These are phyloP conservation scores for Talaromyces sp. DNA, from an alignment of 2,329 filamentous ascomycete species.

Conservation along the genomic window DNA sequence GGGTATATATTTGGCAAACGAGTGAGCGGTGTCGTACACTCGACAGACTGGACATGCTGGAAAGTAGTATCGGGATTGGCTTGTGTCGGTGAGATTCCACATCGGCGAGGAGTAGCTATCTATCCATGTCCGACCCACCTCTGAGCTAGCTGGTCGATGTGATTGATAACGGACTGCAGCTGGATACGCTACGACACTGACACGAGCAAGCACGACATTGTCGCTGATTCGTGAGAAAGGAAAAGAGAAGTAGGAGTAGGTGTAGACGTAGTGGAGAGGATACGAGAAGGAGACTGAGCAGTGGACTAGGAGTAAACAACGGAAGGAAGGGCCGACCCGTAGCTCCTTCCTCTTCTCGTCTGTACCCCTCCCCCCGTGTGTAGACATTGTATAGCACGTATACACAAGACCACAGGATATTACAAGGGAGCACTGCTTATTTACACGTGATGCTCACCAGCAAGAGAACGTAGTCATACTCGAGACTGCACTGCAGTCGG, in stretches of 20 bases:
- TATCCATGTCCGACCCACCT: slow-evolving; percentile 12
- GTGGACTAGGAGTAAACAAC: not conserved
- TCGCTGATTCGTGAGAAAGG: not conserved
- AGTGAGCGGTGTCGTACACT: slow-evolving; percentile 1
- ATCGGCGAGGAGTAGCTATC: slow-evolving; percentile 2
- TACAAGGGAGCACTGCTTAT: not conserved
- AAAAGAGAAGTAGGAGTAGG: not conserved
- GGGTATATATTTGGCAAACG: not conserved
- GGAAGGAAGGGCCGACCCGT: slow-evolving; percentile 5
- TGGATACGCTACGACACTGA: not conserved
- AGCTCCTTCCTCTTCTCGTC: not conserved
- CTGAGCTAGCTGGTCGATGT: not conserved
- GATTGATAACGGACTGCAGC: slow-evolving; percentile 6
- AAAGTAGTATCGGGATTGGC: slow-evolving; percentile 10
- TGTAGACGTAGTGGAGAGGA: too few relatives aligned
- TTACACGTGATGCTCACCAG: not conserved
- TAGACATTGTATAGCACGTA: not conserved
- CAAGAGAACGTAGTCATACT: not conserved
- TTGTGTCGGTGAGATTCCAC: not conserved
- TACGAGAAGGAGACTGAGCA: too few relatives aligned
- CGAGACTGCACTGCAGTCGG: not conserved
- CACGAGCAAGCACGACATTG: not conserved
- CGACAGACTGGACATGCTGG: not conserved
- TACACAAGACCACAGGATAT: not conserved
- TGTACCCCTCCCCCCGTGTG: not conserved